phyloP scores from a whole-genome alignment of 139 green algal species.

The Auxenochlorella protothecoides region DNA sequence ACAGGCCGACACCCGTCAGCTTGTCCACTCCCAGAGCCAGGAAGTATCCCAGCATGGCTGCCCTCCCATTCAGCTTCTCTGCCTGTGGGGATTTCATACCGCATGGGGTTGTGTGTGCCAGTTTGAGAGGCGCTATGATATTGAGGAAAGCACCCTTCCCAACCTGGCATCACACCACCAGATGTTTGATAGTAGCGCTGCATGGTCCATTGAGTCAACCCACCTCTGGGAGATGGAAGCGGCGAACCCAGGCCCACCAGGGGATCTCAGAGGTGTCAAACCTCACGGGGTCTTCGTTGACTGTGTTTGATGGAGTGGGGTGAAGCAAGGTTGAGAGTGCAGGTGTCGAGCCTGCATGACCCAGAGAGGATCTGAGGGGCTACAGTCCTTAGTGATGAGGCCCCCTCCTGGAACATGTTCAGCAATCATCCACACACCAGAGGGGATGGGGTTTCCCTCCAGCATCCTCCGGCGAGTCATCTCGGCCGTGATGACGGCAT shows the following conservation, averaged over 20 bases:
- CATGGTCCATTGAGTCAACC: not conserved
- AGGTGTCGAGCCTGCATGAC: no score
- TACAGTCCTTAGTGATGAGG: no score
- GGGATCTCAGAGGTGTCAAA: constrained; percentile 90
- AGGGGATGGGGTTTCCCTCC: constrained; percentile 70
- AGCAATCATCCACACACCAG: constrained; percentile 14
- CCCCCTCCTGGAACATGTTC: no score
- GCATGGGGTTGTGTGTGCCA: no score
- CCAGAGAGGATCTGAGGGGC: no score
- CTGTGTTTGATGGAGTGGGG: constrained; percentile 19
- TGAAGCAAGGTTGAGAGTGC: no score
- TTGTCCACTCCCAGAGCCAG: constrained; percentile 68
- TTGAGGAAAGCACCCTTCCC: no score
- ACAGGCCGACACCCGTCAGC: constrained; percentile 63
- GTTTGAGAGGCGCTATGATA: no score
- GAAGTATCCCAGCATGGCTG: constrained; percentile 87
- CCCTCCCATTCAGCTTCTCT: constrained; percentile 91
- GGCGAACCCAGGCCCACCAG: constrained; percentile 87
- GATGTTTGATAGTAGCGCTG: no score
- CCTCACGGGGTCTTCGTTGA: constrained; percentile 76
- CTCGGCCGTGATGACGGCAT: constrained; percentile 79
- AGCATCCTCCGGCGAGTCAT: constrained; percentile 77
- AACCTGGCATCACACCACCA: no score
- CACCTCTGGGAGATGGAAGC: constrained; percentile 91
- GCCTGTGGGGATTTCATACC: constrained; percentile 32